Evolutionary conservation across 257 asterid species (phyloP).

Genomic region (Apocynum venetum): DNA sequence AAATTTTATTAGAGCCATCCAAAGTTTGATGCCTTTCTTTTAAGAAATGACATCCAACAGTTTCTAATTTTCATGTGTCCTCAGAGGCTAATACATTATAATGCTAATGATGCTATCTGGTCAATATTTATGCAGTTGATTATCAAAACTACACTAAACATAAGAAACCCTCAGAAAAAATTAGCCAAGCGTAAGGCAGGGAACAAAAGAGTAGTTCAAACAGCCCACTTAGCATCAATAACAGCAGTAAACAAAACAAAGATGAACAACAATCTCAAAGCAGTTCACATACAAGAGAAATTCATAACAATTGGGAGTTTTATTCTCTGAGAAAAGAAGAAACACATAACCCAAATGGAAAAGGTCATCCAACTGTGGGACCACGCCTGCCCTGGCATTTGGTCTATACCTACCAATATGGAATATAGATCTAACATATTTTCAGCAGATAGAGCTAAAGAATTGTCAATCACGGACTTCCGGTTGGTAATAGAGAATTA

Average conservation of each 20-base stretch:
- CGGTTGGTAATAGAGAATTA: too few species aligned
- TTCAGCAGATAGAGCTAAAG: not conserved
- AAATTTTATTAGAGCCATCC: too few species aligned
- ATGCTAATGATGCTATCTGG: too few species aligned
- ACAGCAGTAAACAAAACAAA: not conserved
- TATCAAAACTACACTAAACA: not conserved
- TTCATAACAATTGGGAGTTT: not conserved
- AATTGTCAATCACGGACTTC: not conserved
- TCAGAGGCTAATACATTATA: too few species aligned
- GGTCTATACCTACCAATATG: slow-evolving; percentile 5
- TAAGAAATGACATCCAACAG: too few species aligned
- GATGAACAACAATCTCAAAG: not conserved
- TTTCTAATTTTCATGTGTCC: too few species aligned
- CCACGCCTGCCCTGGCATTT: not conserved
- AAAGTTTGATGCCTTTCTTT: too few species aligned
- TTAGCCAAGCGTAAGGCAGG: not conserved
- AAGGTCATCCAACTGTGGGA: not conserved
- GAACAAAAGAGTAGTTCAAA: not conserved
- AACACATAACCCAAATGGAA: not conserved
- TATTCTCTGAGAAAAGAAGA: not conserved
- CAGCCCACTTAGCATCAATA: not conserved
- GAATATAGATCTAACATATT: not conserved
- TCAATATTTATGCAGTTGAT: not conserved
- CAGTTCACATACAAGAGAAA: not conserved
- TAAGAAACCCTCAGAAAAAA: not conserved